Percentiles rank a stretch among this genome's conserved stretches.
phyloP scores from a whole-genome alignment of 2,329 filamentous ascomycete species.

The Colletotrichum lindemuthianum region DNA sequence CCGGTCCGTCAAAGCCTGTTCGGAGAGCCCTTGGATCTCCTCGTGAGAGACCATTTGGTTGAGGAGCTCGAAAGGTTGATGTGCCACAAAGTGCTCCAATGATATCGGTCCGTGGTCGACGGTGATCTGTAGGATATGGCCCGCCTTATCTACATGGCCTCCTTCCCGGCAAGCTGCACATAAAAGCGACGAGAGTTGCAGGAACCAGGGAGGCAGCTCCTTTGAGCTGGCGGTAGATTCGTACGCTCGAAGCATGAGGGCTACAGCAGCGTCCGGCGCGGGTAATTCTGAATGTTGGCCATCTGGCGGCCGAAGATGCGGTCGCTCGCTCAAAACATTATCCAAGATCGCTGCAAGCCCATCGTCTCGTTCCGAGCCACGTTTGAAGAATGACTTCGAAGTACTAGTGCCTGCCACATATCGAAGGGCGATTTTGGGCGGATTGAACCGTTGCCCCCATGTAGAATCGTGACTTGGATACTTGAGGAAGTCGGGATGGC shows the following conservation, averaged over 20 bases:
- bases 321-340: conserved; percentile 9
- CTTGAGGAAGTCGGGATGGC: background rate
- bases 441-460: too few species aligned
- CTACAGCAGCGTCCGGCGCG: conserved; percentile 18
- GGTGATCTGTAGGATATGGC: conserved; percentile 25
- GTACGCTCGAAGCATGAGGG: conserved; percentile 26
- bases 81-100: conserved; percentile 4
- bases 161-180: conserved; percentile 29
- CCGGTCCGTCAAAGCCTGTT: background rate
- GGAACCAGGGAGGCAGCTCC: conserved; percentile 27
- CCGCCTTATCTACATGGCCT: conserved; percentile 18
- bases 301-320: background rate
- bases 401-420: too few species aligned
- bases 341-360: background rate
- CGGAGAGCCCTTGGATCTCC: background rate
- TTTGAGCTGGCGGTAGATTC: conserved; percentile 3
- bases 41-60: conserved; percentile 1
- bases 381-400: too few species aligned
- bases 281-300: background rate
- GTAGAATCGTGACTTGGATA: too few species aligned
- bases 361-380: too few species aligned
- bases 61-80: conserved; percentile 25
- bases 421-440: too few species aligned
- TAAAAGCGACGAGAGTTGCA: conserved; percentile 23
- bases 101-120: conserved; percentile 13